These are phyloP conservation scores for Fusarium tjaetaba DNA, from an alignment of 2,329 filamentous ascomycete genomes.

Conservation along the genomic window DNA sequence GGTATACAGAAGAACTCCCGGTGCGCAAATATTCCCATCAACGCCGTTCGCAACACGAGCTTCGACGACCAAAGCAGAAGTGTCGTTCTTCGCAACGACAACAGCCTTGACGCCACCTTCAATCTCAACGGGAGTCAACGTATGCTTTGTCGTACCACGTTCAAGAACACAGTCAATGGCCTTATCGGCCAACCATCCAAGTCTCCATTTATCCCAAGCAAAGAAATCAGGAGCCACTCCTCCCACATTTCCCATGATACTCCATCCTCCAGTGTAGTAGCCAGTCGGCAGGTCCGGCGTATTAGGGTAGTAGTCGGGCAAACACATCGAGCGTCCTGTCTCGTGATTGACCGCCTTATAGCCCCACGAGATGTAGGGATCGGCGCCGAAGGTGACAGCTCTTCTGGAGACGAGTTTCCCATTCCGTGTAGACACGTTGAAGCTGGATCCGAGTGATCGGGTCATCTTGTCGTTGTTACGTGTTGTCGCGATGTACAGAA, in stretches of 20 bases:
- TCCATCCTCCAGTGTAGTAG: conserved; percentile 50
- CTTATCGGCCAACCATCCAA: conserved; percentile 50
- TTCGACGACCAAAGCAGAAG: conserved; percentile 47
- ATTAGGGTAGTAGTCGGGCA: conserved; percentile 51
- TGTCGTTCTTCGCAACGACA: conserved; percentile 15
- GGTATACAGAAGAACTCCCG: conserved; percentile 50
- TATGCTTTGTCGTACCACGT: conserved; percentile 43
- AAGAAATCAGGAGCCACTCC: conserved; percentile 50
- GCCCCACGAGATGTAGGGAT: conserved; percentile 46
- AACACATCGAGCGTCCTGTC: conserved; percentile 51
- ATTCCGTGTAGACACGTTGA: not conserved
- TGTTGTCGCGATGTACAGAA: conserved; percentile 29
- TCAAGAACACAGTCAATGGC: conserved; percentile 47
- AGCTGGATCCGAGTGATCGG: conserved; percentile 5
- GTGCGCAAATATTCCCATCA: conserved; percentile 44
- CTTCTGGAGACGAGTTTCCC: conserved; percentile 27
- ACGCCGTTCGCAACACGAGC: conserved; percentile 40
- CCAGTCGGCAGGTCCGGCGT: conserved; percentile 33
- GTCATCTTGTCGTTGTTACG: conserved; percentile 8
- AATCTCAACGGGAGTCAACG: conserved; percentile 13
- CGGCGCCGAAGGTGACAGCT: conserved; percentile 47
- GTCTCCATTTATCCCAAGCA: conserved; percentile 52
- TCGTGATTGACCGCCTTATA: conserved; percentile 51
- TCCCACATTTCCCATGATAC: conserved; percentile 50
- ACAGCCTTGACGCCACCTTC: conserved; percentile 22